Base-by-base conservation (phyloP, 371 early-diverging fungal species). In the Funneliformis caledonium region DNA sequence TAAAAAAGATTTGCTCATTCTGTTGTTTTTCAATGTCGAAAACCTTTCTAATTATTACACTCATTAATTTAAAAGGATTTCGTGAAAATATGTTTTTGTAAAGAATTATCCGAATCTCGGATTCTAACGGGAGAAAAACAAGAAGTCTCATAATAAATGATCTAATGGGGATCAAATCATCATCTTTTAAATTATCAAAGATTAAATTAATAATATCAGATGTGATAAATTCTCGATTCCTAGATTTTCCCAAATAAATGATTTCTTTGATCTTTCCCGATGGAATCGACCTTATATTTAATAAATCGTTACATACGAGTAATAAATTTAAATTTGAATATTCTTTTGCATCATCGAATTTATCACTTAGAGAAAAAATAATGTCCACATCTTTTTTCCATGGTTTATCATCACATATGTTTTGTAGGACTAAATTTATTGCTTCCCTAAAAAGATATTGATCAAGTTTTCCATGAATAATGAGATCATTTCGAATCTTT, bases 41-140 rank as follows among this genome's bases (percentile, higher is more conserved):
- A 31, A 81, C 62, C 9, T 26, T 56, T 42, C 12, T 37, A 12
- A 81, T 50, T 42, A 81, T 64, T n/a, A 79, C 43, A 47, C n/a
- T 48, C 26, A 67, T 43, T 22, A 77, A 37, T 19, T 78, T 76
- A 9, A 77, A 50, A 16, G 65, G 78, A 50, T n/a, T 10, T 12
- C 31, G 67, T 42, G 52, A 33, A 52, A 78, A 42, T 37, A 78
- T 37, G 26, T 26, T 62, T 6, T 65, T 19, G 31, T 68, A 78
- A 68, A 78, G 67, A n/a, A 37, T 5, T 14, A 78, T 16, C 7
- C 67, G 11, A 26, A 45, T 68, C 1, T 42, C n/a, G 19, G 78
- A 78, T 50, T 68, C 68, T 47, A 33, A 8, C 22, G 78, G 78
- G 48, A 78, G 19, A 33, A 68, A 9, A 16, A 67, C 52, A 11